Base-by-base conservation (phyloP, 2,329 filamentous ascomycete species). In the Colletotrichum phormii region DNA sequence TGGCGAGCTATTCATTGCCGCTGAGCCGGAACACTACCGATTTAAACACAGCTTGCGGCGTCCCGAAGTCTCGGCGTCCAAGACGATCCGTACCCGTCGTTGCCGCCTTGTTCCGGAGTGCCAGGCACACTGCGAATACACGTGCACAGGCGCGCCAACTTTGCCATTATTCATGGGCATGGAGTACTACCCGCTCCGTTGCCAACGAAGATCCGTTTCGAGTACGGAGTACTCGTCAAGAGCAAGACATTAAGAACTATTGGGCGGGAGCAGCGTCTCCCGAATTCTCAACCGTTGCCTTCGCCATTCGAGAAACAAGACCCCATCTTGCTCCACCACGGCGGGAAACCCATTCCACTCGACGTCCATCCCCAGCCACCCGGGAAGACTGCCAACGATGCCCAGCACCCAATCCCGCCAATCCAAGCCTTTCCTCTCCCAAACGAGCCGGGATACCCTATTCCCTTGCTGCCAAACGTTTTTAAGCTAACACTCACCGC, bases 271-370 rank as follows among this genome's bases (percentile, higher is more conserved):
- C 31, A 54, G 13, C 46, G 8, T 53, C 26, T 54, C 29, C 42
- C 42, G 8, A 49, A 22, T 71, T 22, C 35, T 68, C 31, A 42
- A 61, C 37, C 31, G 58, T 63, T 68, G 33, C 58, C 15, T 51
- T 54, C 61, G n/a, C 35, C 46, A 59, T 51, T 60, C 33, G 37
- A 66, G 67, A 42, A 37, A 55, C 49, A 37, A 51, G 42, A 35
- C 53, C 64, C 51, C 15, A 29, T 42, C 58, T 58, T 24, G 26
- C 64, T 57, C 69, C 69, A 69, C 65, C 60, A 57, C 55, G 60
- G 65, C 60, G 66, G 69, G 46, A 64, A 61, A 37, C 59, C 59
- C 42, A 57, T 63, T 65, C 71, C 66, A 72, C 55, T n/a, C 55
- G 37, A 60, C 26, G 46, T 49, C 49, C 61, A 22, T 70, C 42